Base-by-base conservation (phyloP, 495 filamentous ascomycete species). In the Podospora australis region DNA sequence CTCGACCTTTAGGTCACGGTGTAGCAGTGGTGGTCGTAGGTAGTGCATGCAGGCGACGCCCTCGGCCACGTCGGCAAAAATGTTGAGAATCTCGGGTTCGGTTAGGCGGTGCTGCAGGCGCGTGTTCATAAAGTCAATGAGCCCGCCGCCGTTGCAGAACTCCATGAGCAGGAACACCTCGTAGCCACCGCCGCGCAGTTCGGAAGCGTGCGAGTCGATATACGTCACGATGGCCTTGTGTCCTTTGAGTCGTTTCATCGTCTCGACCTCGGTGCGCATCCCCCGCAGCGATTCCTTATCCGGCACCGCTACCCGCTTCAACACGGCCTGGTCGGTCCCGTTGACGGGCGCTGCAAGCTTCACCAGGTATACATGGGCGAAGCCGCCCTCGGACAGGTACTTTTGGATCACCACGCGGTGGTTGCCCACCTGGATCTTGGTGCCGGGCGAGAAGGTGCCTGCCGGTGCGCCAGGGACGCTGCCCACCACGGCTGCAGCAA, bases 91-190 rank as follows among this genome's bases (percentile, higher is more conserved):
- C 70, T 98, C 92, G 29, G 94, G 90, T 72, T 98, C 92, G 36
- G 90, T 98, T 63, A 98, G 77, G 34, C 92, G 88, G 64, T 97
- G 88, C 68, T 97, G 92, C 53, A 98, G 70, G 25, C 92, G 81
- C 29, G 92, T 98, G 68, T 98, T 98, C 92, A 98, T 98, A 69
- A 97, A 98, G 70, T 98, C 92, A 64, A 98, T 98, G 58, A 98
- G 68, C 22, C 92, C 94, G 53, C 94, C 92, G 57, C 79, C 79
- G 53, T 80, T 77, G 60, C 79, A 83, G 67, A 84, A 97, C 65
- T 98, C 92, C 92, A 98, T 98, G 47, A 98, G 80, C 57, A 98
- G 65, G 69, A 98, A 98, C 35, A 98, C 92, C 68, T 98, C 92
- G 64, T 96, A 98, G 26, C 92, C 92, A 34, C 90, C 89, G 28